phyloP scores from a whole-genome alignment of 2,329 filamentous ascomycete species.

The Aureobasidium sp. region DNA sequence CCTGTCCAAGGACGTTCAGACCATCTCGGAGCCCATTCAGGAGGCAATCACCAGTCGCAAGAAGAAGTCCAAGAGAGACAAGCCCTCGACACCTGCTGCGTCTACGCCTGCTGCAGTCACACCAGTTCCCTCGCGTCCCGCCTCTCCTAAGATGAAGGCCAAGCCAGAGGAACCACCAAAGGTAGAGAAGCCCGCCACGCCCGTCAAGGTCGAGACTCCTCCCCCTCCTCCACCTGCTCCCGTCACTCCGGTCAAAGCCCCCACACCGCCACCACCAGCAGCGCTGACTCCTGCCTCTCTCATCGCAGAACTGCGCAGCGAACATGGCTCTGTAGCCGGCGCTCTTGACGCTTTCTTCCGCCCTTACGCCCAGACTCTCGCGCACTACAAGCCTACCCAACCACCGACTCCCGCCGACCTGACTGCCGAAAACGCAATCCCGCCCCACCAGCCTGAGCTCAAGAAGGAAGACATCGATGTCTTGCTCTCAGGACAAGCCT shows the following conservation, averaged over 20 bases:
- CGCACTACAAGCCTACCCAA: constrained; percentile 23
- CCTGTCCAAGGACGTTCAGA: constrained; percentile 35
- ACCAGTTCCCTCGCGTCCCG: constrained; percentile 4
- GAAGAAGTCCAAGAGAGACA: constrained; percentile 71
- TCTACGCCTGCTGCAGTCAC: constrained; percentile 1
- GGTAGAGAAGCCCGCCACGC: constrained; percentile 17
- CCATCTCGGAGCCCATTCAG: constrained; percentile 44
- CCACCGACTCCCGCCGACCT: constrained; percentile 14
- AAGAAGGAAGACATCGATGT: constrained; percentile 49
- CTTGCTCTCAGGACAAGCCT: constrained; percentile 28
- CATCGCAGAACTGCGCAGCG: constrained; percentile 24
- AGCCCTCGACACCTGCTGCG: constrained; percentile 13
- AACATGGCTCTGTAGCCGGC: constrained; percentile 23
- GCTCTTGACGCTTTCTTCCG: constrained; percentile 27
- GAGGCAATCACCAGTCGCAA: constrained; percentile 71
- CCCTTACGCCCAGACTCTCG: constrained; percentile 18
- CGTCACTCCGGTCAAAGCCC: constrained; percentile 22
- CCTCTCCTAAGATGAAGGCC: constrained; percentile 15
- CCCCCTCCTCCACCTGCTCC: constrained; percentile 15
- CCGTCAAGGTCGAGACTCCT: constrained; percentile 15
- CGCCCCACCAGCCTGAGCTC: constrained; percentile 33
- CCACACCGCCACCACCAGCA: constrained; percentile 24
- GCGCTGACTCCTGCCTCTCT: constrained; percentile 25
- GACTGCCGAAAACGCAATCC: constrained; percentile 23
- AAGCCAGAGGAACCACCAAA: constrained; percentile 18